Evolutionary conservation across 179 eudicot species (phyloP), one percentile per base, ranked within the genome.

Genomic region (Beta macrorhiza): DNA sequence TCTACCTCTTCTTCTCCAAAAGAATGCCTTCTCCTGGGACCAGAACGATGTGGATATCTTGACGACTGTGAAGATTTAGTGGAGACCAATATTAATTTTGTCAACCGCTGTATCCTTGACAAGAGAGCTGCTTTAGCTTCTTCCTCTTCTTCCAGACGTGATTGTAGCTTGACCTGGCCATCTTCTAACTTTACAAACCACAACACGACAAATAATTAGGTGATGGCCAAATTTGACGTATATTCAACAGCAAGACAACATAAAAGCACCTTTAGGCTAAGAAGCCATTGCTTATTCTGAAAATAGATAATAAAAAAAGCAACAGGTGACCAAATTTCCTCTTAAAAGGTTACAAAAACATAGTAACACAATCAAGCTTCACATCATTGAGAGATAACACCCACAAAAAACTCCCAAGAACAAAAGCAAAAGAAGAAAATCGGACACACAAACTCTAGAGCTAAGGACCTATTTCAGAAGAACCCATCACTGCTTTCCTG

Each of bases 1-100:
- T 37, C 14, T 62, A 94, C 99, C 98, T 97, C 99, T 88, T 97
- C 99, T 87, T 97, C 99, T 75, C 99, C 99, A 83, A 97, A 97
- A 62, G 99, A 97, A 90, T 97, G 98, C 67, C 99, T 85, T 87
- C 99, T 97, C 81, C 99, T 90, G 62, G 77, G 89, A 78, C 92
- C 93, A 82, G 90, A 86, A 29, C 90, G 95, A 59, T 91, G 86
- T 68, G 98, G 83, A 87, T 88, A 74, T 87, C 94, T 93, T 67
- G 99, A 89, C 53, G 98, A 86, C 77, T 88, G 93, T 70, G 99
- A 84, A 80, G 92, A 79, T 89, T 97, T 97, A 70, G 98, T 87
- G 56, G 99, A 97, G 67, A 97, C 99, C 85, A 97, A 88, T 82
- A 97, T 97, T 81, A 97, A 86, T 84, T 97, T 97, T 63, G 99